These are phyloP conservation scores for Bassia scoparia DNA, from an alignment of 148 eudicot species.

Conservation along the genomic window DNA sequence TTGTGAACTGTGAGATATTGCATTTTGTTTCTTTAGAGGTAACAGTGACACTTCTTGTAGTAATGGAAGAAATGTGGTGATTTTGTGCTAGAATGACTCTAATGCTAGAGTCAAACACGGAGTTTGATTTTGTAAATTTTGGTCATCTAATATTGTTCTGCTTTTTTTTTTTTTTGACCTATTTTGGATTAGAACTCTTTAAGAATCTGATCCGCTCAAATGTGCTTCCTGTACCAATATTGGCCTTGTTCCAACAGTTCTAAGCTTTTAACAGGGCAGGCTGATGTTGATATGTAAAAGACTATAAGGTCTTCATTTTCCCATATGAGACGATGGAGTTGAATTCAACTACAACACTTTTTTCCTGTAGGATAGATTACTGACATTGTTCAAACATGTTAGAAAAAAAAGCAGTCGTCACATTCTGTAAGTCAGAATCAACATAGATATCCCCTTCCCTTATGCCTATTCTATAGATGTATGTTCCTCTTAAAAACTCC, in stretches of 20 bases:
- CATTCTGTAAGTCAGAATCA: too few species aligned
- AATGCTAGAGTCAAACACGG: neutral
- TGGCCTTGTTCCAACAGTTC: neutral
- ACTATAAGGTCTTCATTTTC: neutral
- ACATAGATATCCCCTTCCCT: too few species aligned
- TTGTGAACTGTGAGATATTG: too few species aligned
- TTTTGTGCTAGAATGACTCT: neutral
- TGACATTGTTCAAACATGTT: too few species aligned
- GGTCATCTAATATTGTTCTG: neutral
- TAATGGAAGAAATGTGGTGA: neutral
- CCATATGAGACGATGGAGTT: too few species aligned
- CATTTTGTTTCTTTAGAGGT: neutral
- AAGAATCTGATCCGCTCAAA: neutral
- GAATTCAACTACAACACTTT: too few species aligned
- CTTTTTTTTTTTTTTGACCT: neutral
- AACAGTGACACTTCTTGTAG: too few species aligned
- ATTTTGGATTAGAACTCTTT: neutral
- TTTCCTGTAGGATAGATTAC: too few species aligned
- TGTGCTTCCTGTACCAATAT: neutral
- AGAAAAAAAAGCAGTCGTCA: too few species aligned
- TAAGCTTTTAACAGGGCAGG: too few species aligned
- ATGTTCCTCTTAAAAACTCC: too few species aligned
- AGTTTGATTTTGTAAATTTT: neutral
- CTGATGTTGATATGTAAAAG: neutral
- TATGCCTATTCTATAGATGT: too few species aligned